Evolutionary conservation across 2,329 filamentous ascomycete genomes (phyloP).

Genomic region (Pochonia chlamydosporia): DNA sequence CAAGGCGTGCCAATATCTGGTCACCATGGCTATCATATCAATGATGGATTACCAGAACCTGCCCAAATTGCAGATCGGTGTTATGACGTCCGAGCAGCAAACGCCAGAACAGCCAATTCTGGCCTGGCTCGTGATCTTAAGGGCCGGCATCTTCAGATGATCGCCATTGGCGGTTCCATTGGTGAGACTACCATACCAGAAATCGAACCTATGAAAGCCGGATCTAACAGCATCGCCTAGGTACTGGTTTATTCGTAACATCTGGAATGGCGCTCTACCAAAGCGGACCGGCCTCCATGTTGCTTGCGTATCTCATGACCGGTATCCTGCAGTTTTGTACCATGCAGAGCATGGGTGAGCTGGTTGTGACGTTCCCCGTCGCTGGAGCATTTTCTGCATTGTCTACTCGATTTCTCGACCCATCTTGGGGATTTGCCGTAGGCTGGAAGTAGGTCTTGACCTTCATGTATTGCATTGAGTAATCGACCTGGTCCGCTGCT

Average conservation of each 20-base stretch:
- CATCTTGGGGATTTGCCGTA: slow-evolving; percentile 93
- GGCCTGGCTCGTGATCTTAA: slow-evolving; percentile 68
- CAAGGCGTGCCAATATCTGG: slow-evolving; percentile 35
- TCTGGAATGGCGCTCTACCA: slow-evolving; percentile 65
- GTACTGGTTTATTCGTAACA: slow-evolving; percentile 78
- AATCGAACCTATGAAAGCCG: too few species aligned
- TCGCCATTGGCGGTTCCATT: slow-evolving; percentile 90
- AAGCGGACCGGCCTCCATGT: slow-evolving; percentile 71
- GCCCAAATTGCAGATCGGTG: slow-evolving; percentile 25
- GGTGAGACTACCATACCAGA: slow-evolving; percentile 48
- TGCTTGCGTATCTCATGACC: slow-evolving; percentile 74
- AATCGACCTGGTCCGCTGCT: too few species aligned
- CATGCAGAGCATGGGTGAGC: slow-evolving; percentile 84
- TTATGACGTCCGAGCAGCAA: slow-evolving; percentile 26
- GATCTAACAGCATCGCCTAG: slow-evolving; percentile 1
- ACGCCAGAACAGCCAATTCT: not conserved
- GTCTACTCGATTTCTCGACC: slow-evolving; percentile 87
- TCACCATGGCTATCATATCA: slow-evolving; percentile 18
- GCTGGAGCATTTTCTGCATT: slow-evolving; percentile 89
- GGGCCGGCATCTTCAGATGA: slow-evolving; percentile 89
- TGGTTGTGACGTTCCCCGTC: slow-evolving; percentile 85
- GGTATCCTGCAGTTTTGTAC: slow-evolving; percentile 89
- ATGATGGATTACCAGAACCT: slow-evolving; percentile 16
- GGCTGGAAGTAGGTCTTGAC: slow-evolving; percentile 69
- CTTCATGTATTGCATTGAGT: not conserved